phyloP scores from a whole-genome alignment of 2,329 filamentous ascomycete genomes.

The Salinomyces thailandicus region DNA sequence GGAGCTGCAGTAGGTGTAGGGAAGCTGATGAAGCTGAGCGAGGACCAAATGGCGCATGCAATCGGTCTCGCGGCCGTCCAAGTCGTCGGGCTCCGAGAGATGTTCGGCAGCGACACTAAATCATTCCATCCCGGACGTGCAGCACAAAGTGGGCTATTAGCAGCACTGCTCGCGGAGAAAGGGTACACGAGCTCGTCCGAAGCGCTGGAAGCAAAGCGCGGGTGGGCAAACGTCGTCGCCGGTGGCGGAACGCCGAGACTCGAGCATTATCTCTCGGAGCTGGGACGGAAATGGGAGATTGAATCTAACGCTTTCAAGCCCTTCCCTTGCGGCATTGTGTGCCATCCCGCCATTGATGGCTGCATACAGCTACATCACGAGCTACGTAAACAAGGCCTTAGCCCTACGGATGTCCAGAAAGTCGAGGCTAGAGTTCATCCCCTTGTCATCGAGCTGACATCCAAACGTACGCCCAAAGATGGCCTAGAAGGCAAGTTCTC shows the following conservation, averaged over 20 bases:
- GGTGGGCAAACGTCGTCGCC: constrained; percentile 43
- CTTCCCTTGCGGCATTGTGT: constrained; percentile 48
- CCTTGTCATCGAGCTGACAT: constrained; percentile 43
- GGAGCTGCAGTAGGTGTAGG: constrained; percentile 44
- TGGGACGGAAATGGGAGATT: constrained; percentile 40
- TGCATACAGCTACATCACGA: constrained; percentile 39
- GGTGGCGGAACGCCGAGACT: constrained; percentile 31
- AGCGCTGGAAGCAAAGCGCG: constrained; percentile 43
- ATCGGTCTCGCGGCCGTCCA: constrained; percentile 46
- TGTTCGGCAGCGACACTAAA: constrained; percentile 48
- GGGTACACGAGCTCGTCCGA: constrained; percentile 40
- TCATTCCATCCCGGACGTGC: constrained; percentile 46
- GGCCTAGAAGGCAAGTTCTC: constrained; percentile 47
- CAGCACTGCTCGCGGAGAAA: constrained; percentile 36
- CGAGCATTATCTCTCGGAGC: constrained; percentile 28
- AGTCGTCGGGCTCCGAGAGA: constrained; percentile 43
- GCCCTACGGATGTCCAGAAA: constrained; percentile 26
- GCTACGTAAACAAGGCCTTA: constrained; percentile 22
- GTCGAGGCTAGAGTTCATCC: constrained; percentile 41
- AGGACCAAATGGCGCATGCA: constrained; percentile 36
- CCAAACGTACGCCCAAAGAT: constrained; percentile 39
- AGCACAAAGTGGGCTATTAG: constrained; percentile 42
- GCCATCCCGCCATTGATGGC: constrained; percentile 46
- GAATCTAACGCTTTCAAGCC: constrained; percentile 47
- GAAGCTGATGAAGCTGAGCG: constrained; percentile 36